These are phyloP conservation scores for Dissophora globulifera DNA, from an alignment of 192 early-diverging fungal genomes.

Conservation along the genomic window DNA sequence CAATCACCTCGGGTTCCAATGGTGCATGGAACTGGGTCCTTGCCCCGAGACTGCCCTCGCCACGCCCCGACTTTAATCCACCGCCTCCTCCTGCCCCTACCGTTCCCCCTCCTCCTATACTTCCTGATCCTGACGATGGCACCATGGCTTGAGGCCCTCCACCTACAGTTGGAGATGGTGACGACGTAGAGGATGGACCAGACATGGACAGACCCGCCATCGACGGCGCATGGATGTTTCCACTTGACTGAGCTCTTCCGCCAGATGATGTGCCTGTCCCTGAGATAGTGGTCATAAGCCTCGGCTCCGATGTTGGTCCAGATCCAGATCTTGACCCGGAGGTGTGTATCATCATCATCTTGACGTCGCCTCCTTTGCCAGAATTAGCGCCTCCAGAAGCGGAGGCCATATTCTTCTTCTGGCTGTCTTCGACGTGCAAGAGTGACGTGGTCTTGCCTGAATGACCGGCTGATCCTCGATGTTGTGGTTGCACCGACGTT, in stretches of 20 bases:
- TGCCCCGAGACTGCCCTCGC: conserved; percentile 5
- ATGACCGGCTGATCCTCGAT: not conserved
- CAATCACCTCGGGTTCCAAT: conserved; percentile 57
- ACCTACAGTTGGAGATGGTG: no score
- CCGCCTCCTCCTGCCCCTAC: not conserved
- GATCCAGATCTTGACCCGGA: not conserved
- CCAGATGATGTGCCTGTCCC: no score
- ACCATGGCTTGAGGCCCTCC: no score
- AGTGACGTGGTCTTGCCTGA: conserved; percentile 1
- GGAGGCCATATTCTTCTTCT: no score
- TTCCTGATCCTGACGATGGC: no score
- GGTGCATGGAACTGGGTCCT: conserved; percentile 57
- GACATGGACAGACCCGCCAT: not conserved
- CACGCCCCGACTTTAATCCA: not conserved
- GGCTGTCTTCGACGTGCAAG: conserved; percentile 1
- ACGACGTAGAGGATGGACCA: not conserved
- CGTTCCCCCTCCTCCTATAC: not conserved
- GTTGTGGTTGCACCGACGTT: not conserved
- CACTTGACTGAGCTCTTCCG: not conserved
- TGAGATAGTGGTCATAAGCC: no score
- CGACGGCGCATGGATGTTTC: not conserved
- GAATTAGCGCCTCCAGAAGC: no score
- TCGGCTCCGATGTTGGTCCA: not conserved
- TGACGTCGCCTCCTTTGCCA: no score
- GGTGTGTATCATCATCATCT: no score